Conservation (phyloP, 352 stramenopile species). For the Halophytophthora polymorphica region DNA sequence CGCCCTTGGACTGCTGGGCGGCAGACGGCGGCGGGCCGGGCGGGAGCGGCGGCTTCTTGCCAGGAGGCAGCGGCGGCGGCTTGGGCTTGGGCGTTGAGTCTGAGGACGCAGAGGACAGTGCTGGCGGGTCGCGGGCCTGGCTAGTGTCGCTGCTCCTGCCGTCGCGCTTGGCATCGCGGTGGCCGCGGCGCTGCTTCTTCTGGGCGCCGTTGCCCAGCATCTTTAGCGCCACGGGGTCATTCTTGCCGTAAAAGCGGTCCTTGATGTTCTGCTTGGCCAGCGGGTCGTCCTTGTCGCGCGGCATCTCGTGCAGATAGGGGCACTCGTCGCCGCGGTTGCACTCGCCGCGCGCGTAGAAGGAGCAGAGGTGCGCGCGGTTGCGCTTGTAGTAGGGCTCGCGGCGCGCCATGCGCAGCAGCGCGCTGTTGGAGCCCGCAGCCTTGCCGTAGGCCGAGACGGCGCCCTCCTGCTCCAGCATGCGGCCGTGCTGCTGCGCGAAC, state of each 20-base stretch:
- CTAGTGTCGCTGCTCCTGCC: slow-evolving; percentile 15
- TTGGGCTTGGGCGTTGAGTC: slow-evolving; percentile 39
- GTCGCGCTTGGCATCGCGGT: slow-evolving; percentile 20
- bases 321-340: slow-evolving; percentile 91
- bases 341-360: slow-evolving; percentile 93
- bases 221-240: slow-evolving; percentile 91
- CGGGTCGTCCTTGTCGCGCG: slow-evolving; percentile 89
- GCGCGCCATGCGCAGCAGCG: slow-evolving; percentile 81
- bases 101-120: slow-evolving; percentile 24
- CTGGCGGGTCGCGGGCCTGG: slow-evolving; percentile 18
- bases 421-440: slow-evolving; percentile 60
- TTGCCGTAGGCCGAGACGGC: slow-evolving; percentile 85
- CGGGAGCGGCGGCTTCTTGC: slow-evolving; percentile 62
- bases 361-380: slow-evolving; percentile 92
- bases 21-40: slow-evolving; percentile 43
- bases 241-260: slow-evolving; percentile 93
- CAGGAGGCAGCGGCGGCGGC: slow-evolving; percentile 48
- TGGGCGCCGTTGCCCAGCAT: slow-evolving; percentile 57
- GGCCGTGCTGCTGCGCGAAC: slow-evolving; percentile 91
- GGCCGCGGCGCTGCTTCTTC: slow-evolving; percentile 23
- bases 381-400: slow-evolving; percentile 90
- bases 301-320: slow-evolving; percentile 95
- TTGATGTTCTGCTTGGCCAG: slow-evolving; percentile 96
- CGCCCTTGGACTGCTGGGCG: slow-evolving; percentile 17
- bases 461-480: slow-evolving; percentile 90